Evolutionary conservation across 768 basidiomycete species (phyloP).

Genomic region (Naematelia aurantialba): DNA sequence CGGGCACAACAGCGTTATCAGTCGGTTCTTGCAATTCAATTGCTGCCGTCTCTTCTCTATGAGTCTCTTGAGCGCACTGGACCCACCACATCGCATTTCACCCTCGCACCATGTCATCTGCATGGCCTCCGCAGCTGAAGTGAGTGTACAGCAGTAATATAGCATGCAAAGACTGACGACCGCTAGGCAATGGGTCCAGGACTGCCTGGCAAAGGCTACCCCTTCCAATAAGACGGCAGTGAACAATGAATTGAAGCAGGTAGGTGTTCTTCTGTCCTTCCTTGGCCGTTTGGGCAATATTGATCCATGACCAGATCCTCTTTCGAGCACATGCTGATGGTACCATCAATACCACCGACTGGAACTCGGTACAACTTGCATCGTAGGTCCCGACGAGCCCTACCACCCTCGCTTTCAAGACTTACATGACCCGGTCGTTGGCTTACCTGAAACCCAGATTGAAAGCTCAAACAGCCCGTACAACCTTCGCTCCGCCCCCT

Average conservation of each 20-base stretch:
- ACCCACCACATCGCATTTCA: too few species aligned
- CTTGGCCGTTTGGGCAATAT: neutral
- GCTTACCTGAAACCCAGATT: conserved; percentile 20
- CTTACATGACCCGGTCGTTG: neutral
- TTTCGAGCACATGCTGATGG: conserved; percentile 81
- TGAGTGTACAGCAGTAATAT: neutral
- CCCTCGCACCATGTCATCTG: conserved; percentile 24
- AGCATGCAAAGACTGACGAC: neutral
- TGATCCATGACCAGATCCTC: conserved; percentile 61
- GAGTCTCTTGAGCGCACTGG: too few species aligned
- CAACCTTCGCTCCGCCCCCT: conserved; percentile 27
- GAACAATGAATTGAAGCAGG: conserved; percentile 84
- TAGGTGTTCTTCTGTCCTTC: conserved; percentile 12
- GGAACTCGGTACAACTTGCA: conserved; percentile 80
- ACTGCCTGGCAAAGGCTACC: conserved; percentile 85
- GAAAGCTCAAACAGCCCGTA: conserved; percentile 32
- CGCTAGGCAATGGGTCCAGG: conserved; percentile 86
- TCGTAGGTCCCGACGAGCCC: conserved; percentile 60
- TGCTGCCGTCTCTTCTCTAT: too few species aligned
- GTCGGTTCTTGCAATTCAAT: too few species aligned
- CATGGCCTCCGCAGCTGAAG: conserved; percentile 25
- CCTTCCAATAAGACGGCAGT: conserved; percentile 81
- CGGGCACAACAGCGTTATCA: too few species aligned
- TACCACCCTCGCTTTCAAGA: neutral
- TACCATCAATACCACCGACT: conserved; percentile 88